These are phyloP conservation scores for Blastobotrys ciferrii DNA, from an alignment of 1,139 yeast species.

Conservation along the genomic window DNA sequence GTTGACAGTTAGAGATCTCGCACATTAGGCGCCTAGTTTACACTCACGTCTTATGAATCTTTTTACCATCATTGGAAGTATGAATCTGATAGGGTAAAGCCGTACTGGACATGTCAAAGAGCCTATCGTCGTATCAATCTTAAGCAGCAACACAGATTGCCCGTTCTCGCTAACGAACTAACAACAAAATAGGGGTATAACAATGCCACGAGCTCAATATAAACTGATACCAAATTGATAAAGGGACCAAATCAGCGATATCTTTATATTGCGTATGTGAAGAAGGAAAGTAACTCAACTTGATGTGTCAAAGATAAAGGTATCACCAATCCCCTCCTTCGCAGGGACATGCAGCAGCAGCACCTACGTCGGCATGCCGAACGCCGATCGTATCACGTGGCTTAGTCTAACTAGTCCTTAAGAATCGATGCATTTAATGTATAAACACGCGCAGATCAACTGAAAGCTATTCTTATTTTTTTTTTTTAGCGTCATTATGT, in stretches of 20 bases:
- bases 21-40: background rate
- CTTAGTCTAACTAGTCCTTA: no score
- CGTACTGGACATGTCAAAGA: background rate
- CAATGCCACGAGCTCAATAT: no score
- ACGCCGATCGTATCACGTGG: background rate
- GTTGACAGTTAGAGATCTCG: background rate
- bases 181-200: no score
- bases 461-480: no score
- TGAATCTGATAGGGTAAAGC: constrained; percentile 18
- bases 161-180: no score
- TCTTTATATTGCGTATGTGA: no score
- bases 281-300: background rate
- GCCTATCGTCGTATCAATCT: no score
- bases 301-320: background rate
- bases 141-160: background rate
- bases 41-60: constrained; percentile 25
- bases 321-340: background rate
- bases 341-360: background rate
- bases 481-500: no score
- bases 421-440: no score
- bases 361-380: background rate
- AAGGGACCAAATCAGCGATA: no score
- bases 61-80: constrained; percentile 23
- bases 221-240: no score
- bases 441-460: no score